These are phyloP conservation scores for Plectosphaerella sp. DNA, from an alignment of 2,329 filamentous ascomycete genomes.

Conservation along the genomic window DNA sequence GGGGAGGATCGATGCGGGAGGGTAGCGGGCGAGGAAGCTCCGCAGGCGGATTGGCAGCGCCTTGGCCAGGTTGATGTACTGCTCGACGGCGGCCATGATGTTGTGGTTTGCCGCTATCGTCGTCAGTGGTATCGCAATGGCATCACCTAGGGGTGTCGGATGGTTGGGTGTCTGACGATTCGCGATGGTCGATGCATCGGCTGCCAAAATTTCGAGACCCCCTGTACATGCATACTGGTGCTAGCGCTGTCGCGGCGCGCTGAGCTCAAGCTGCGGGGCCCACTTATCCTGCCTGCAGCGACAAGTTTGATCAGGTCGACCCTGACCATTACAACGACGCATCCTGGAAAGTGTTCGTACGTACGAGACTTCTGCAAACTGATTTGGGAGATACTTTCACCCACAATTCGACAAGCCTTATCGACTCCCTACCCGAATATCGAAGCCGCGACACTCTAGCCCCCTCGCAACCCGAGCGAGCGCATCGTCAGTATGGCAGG, in stretches of 20 bases:
- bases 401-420: too few species aligned
- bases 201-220: conserved; percentile 10
- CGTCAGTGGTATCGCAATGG: not conserved
- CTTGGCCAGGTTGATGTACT: conserved; percentile 58
- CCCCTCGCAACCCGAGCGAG: too few species aligned
- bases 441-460: too few species aligned
- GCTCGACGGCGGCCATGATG: conserved; percentile 9
- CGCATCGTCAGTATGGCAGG: not conserved
- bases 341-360: too few species aligned
- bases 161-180: not conserved
- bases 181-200: conserved; percentile 1
- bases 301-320: too few species aligned
- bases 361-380: too few species aligned
- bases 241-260: not conserved
- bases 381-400: too few species aligned
- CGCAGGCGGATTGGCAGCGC: conserved; percentile 72
- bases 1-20: conserved; percentile 60
- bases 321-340: too few species aligned
- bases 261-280: not conserved
- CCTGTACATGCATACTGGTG: conserved; percentile 8
- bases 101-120: not conserved
- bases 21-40: conserved; percentile 86
- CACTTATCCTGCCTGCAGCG: too few species aligned
- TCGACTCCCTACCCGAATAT: too few species aligned
- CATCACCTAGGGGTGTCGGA: not conserved